phyloP scores from a whole-genome alignment of 192 early-diverging fungal genomes.

The Lunasporangiospora selenospora region DNA sequence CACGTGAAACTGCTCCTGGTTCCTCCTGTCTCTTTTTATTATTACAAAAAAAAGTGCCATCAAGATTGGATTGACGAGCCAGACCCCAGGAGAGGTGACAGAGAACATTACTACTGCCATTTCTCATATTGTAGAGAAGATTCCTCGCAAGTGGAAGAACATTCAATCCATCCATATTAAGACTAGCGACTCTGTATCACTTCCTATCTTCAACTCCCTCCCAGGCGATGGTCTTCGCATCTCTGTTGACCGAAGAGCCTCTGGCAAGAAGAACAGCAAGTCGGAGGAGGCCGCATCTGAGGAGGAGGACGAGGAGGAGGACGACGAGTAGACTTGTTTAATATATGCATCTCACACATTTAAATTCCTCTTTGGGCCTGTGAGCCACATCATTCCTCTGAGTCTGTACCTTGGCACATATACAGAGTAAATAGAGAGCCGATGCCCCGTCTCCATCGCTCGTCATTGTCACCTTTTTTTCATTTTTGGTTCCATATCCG shows the following conservation, averaged over 20 bases:
- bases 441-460: too few relatives aligned
- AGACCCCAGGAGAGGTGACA: constrained; percentile 64
- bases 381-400: too few relatives aligned
- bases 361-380: too few relatives aligned
- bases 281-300: constrained; percentile 17
- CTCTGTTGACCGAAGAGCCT: not conserved
- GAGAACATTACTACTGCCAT: constrained; percentile 81
- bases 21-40: constrained; percentile 17
- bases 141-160: constrained; percentile 84
- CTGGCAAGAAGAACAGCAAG: constrained; percentile 12
- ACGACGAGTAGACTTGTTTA: too few relatives aligned
- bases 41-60: constrained; percentile 58
- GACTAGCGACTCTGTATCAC: constrained; percentile 73
- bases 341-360: too few relatives aligned
- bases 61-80: constrained; percentile 72
- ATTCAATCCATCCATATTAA: constrained; percentile 89
- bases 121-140: constrained; percentile 63
- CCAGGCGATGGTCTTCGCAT: constrained; percentile 52
- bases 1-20: not conserved
- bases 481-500: too few relatives aligned
- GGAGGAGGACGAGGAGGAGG: constrained; percentile 40
- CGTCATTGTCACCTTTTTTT: too few relatives aligned
- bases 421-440: too few relatives aligned
- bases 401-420: too few relatives aligned
- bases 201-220: constrained; percentile 85